Evolutionary conservation across 305 asterid genomes (phyloP).

Genomic region (Plantago lanceolata): DNA sequence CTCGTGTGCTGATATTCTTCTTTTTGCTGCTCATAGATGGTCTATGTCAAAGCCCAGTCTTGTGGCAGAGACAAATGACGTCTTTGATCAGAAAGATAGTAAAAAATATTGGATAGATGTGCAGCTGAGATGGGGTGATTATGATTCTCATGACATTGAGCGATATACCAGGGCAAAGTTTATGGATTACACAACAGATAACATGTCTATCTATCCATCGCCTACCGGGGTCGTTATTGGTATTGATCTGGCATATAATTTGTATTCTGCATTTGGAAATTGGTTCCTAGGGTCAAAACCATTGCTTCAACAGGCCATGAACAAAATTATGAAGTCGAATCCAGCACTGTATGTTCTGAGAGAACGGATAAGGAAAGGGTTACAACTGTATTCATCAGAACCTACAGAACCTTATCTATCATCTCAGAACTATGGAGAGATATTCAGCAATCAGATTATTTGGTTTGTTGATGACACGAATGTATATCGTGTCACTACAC

Average conservation of each 20-base stretch:
- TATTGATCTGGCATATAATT: constrained; percentile 86
- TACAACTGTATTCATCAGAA: constrained; percentile 95
- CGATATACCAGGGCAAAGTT: constrained; percentile 94
- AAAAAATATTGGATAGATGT: constrained; percentile 98
- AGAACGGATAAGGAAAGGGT: constrained; percentile 93
- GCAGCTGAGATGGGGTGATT: constrained; percentile 99
- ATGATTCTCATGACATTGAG: constrained; percentile 97
- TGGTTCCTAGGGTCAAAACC: constrained; percentile 99
- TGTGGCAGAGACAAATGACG: constrained; percentile 97
- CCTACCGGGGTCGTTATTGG: constrained; percentile 99
- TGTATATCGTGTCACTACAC: constrained; percentile 94
- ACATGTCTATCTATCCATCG: constrained; percentile 98
- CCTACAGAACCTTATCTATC: constrained; percentile 98
- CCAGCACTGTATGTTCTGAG: constrained; percentile 93
- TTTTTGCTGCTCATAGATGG: constrained; percentile 99
- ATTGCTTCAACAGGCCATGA: constrained; percentile 96
- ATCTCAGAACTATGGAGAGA: constrained; percentile 98
- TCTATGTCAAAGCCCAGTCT: constrained; percentile 99
- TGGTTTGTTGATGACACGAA: constrained; percentile 99
- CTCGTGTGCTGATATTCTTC: constrained; percentile 93
- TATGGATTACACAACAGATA: constrained; percentile 98
- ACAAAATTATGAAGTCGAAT: constrained; percentile 99
- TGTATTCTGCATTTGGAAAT: constrained; percentile 98
- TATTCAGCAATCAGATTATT: constrained; percentile 96
- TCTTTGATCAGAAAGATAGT: constrained; percentile 96